Evolutionary conservation across 495 filamentous ascomycete genomes (phyloP).

Genomic region (Thozetella sp.): DNA sequence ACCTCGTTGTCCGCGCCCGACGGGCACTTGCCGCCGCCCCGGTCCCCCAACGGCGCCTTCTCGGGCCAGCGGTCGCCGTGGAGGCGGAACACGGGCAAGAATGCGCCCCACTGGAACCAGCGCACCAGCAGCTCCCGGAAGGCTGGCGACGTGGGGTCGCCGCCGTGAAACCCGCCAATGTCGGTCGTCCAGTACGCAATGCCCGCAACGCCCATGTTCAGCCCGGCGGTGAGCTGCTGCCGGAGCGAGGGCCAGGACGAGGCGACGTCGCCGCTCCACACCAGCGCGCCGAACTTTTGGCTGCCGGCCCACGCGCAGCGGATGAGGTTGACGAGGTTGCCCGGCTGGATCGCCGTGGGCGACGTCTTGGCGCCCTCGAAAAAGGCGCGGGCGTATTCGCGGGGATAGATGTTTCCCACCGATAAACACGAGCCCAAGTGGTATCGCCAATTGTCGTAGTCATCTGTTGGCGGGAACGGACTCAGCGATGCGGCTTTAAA

Average conservation of each 20-base stretch:
- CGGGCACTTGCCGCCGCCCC: slow-evolving; percentile 26
- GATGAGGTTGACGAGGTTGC: slow-evolving; percentile 54
- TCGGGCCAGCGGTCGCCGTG: slow-evolving; percentile 58
- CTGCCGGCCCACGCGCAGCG: slow-evolving; percentile 60
- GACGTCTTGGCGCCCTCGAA: slow-evolving; percentile 42
- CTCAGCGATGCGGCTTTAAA: not conserved
- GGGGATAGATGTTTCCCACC: slow-evolving; percentile 57
- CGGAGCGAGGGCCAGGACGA: slow-evolving; percentile 53
- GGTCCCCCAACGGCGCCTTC: slow-evolving; percentile 29
- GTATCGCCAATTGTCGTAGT: slow-evolving; percentile 61
- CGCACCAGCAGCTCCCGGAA: slow-evolving; percentile 59
- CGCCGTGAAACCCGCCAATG: slow-evolving; percentile 64
- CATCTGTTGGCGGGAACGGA: slow-evolving; percentile 33
- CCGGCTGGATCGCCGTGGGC: slow-evolving; percentile 20
- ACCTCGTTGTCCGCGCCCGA: slow-evolving; percentile 56
- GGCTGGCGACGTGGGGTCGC: slow-evolving; percentile 45
- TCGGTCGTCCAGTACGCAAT: slow-evolving; percentile 64
- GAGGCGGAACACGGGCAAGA: slow-evolving; percentile 59
- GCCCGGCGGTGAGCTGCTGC: slow-evolving; percentile 54
- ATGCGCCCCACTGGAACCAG: slow-evolving; percentile 63
- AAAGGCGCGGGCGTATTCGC: slow-evolving; percentile 54
- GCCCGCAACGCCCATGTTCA: slow-evolving; percentile 60
- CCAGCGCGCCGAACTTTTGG: slow-evolving; percentile 58
- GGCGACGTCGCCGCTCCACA: slow-evolving; percentile 62
- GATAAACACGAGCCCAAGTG: slow-evolving; percentile 48